Evolutionary conservation across 108 stramenopile genomes (phyloP).

Genomic region (Nannochloropsis gaditana): DNA sequence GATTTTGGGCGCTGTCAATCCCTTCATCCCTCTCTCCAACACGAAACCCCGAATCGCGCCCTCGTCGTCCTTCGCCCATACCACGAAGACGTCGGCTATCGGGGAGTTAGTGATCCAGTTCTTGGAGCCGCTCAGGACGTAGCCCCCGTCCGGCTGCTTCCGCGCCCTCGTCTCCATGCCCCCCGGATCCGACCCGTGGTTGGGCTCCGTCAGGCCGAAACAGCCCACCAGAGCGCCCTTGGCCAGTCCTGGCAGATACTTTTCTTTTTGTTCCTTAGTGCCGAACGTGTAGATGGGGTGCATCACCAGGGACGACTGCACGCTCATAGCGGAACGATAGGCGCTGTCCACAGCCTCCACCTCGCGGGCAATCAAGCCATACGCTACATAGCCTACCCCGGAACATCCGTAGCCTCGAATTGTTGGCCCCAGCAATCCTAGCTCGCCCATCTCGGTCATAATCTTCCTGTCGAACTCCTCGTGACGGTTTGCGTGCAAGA

Average conservation of each 20-base stretch:
- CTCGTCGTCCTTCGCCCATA: conserved; percentile 76
- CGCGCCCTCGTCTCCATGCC: conserved; percentile 75
- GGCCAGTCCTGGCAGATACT: conserved; percentile 78
- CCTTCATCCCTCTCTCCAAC: conserved; percentile 67
- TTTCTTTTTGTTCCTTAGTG: conserved; percentile 67
- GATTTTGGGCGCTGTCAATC: conserved; percentile 67
- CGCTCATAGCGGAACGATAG: conserved; percentile 84
- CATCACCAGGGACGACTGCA: conserved; percentile 89
- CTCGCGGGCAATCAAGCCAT: conserved; percentile 71
- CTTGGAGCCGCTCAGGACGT: conserved; percentile 76
- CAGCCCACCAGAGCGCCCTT: conserved; percentile 75
- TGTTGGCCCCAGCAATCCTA: conserved; percentile 83
- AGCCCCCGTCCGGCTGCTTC: conserved; percentile 61
- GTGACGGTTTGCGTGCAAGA: conserved; percentile 73
- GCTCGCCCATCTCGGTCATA: conserved; percentile 74
- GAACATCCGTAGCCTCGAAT: conserved; percentile 73
- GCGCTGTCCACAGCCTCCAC: conserved; percentile 60
- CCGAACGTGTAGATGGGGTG: conserved; percentile 88
- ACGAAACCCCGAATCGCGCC: conserved; percentile 77
- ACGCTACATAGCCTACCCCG: conserved; percentile 69
- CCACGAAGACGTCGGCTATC: conserved; percentile 82
- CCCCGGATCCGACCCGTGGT: conserved; percentile 84
- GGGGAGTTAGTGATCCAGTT: conserved; percentile 97
- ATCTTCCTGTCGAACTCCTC: conserved; percentile 67
- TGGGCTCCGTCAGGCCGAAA: conserved; percentile 94